Evolutionary conservation across 345 rosid genomes (phyloP), one percentile per base, ranked within the genome.

Genomic region (Camelina laxa): DNA sequence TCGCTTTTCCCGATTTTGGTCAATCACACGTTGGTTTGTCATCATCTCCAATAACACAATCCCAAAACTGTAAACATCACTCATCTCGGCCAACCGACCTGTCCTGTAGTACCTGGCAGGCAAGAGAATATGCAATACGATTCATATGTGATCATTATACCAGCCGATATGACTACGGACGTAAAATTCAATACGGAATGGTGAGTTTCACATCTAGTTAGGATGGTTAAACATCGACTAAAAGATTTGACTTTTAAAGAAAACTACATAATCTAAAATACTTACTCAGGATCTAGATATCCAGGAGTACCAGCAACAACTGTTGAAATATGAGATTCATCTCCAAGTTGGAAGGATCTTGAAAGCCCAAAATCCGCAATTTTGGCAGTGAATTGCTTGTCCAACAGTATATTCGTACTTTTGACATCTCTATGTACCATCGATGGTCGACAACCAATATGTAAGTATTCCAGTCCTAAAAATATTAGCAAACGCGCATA

Each of bases 1-100:
- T 1, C 47, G 20, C 49, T n/a, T 58, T 3, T 70, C 75, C 1
- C 54, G 65, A 15, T 41, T 51, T 53, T 65, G 68, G 12, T 68
- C 74, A 15, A 82, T 24, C 30, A 81, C 84, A 0, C 73, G 75
- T 55, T 61, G 74, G 51, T 87, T 82, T 7, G 86, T 87, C 27
- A 85, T 78, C 15, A 85, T 62, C 83, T 85, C 86, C 19, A 87
- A 31, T 0, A 87, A 70, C n/a, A 85, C 69, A 21, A 87, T 75
- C 9, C 89, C 84, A 17, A 82, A 87, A 54, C 85, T 82, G 45
- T 82, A 87, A 2, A 87, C 82, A 67, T 85, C 87, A 15, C 84
- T 87, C 66, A 75, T 81, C 74, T 78, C 75, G 1, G 77, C 65
- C 11, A 87, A 42, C 54, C 75, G 74, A 67, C 67, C 42, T 1